Base-by-base conservation (phyloP, 345 rosid genomes). In the Citrus glauca region DNA sequence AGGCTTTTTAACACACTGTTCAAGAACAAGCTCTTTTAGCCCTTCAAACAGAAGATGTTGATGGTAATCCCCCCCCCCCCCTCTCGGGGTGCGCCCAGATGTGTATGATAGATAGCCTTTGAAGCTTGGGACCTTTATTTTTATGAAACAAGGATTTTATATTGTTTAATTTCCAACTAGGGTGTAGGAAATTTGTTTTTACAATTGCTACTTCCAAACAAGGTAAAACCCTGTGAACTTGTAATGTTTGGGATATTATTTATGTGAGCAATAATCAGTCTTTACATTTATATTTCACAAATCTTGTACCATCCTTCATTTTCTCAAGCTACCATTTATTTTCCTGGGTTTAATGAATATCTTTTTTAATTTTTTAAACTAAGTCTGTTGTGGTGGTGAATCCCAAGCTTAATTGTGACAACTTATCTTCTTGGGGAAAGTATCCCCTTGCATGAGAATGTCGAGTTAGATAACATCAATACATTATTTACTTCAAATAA, bases 71-170 rank as follows among this genome's bases (percentile, higher is more conserved):
- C 16, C 1, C 17, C 4, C 17, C 50, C 17, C 50, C 13, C 4
- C 4, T n/a, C 50, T 0, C 0, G 6, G 6, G 35, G 35, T 33
- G 35, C 16, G 0, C 10, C 2, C 2, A 0, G 42, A 7, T 1
- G 4, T 69, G 25, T 30, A n/a, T 28, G 25, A 13, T 33, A 24
- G 72, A 69, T 17, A 69, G 27, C 57, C 37, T 42, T 57, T 57
- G 6, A 69, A 42, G 2, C 5, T 4, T 42, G 50, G 7, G 38
- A 7, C 28, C 27, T n/a, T 32, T 22, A 9, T 33, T 72, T n/a
- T 50, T 50, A 24, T 56, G n/a, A n/a, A 30, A 71, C 13, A 55
- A 22, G 33, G 35, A 32, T n/a, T 55, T 4, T 16, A 22, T 33
- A 22, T 37, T 72, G n/a, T 72, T 42, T 42, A 14, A 56, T 22